Base-by-base conservation (phyloP, 805 yeast species). In the Candida sithepensis region DNA sequence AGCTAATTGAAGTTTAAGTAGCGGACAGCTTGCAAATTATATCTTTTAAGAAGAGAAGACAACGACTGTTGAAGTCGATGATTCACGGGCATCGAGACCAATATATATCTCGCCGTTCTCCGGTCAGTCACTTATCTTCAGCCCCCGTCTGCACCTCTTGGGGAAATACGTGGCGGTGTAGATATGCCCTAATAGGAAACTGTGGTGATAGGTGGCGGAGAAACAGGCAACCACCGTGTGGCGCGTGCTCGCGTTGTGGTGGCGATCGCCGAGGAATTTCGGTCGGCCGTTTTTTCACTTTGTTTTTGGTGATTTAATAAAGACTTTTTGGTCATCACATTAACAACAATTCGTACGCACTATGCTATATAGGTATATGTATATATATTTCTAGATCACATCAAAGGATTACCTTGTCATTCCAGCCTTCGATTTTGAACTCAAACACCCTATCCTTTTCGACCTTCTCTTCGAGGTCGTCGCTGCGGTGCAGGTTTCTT, bases 401-500 rank as follows among this genome's bases (percentile, higher is more conserved):
- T 18, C 18, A 34, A 8, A 34, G 14, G 21, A 34, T 12, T 16
- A 7, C 38, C 6, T 34, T 34, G 9, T 34, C 38, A 12, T 34
- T 14, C 60, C 60, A 55, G 3, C 47, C 48, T 3, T 54, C 48
- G 14, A 63, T 42, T 22, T 54, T 48, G 34, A 63, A 55, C 22
- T 53, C 57, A 41, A 39, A 52, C 2, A 45, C 41, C 4, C 46
- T 38, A 2, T 43, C 33, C 14, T 41, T 34, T 12, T 34, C 63
- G 64, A 59, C 55, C 2, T 22, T n/a, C 32, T 60, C 61, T 13
- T 41, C 20, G n/a, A 56, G 22, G 38, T 63, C 59, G 56, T 79
- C 82, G 12, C 71, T 59, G n/a, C 73, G 66, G 55, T 83, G 85
- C 18, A 85, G 55, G 47, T 79, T 78, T 42, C 72, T 69, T 60